These are phyloP conservation scores for Phalaenopsis hybrid DNA, from an alignment of 116 monocot species.

Conservation along the genomic window DNA sequence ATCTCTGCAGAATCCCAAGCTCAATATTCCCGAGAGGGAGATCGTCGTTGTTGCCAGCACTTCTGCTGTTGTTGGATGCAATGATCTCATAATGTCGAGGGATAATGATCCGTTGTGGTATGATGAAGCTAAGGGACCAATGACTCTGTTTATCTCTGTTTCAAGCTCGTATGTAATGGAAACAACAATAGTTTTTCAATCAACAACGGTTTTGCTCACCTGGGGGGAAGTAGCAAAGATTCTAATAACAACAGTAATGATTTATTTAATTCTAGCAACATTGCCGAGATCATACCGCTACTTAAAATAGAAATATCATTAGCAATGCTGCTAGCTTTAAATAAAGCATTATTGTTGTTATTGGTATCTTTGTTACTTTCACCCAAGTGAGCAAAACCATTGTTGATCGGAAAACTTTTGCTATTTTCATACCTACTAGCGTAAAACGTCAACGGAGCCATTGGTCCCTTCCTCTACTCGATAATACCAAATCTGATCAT, in stretches of 20 bases:
- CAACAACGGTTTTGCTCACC: constrained; percentile 6
- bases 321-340: too few relatives aligned
- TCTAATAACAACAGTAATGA: too few relatives aligned
- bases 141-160: constrained; percentile 87
- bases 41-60: not conserved
- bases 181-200: constrained; percentile 52
- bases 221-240: too few relatives aligned
- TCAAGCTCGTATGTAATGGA: constrained; percentile 66
- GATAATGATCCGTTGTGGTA: constrained; percentile 72
- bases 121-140: constrained; percentile 67
- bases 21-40: constrained; percentile 5
- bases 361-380: too few relatives aligned
- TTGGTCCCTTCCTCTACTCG: too few relatives aligned
- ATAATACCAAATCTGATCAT: too few relatives aligned
- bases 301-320: too few relatives aligned
- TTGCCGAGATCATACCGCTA: constrained; percentile 41
- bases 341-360: too few relatives aligned
- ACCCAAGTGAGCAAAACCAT: too few relatives aligned
- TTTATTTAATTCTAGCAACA: constrained; percentile 6
- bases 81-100: constrained; percentile 25
- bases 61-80: constrained; percentile 3
- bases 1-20: constrained; percentile 58
- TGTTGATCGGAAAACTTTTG: too few relatives aligned
- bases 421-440: too few relatives aligned
- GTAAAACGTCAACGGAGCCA: too few relatives aligned